These are phyloP conservation scores for Gossypium thurberi DNA, from an alignment of 345 rosid species.

Conservation along the genomic window DNA sequence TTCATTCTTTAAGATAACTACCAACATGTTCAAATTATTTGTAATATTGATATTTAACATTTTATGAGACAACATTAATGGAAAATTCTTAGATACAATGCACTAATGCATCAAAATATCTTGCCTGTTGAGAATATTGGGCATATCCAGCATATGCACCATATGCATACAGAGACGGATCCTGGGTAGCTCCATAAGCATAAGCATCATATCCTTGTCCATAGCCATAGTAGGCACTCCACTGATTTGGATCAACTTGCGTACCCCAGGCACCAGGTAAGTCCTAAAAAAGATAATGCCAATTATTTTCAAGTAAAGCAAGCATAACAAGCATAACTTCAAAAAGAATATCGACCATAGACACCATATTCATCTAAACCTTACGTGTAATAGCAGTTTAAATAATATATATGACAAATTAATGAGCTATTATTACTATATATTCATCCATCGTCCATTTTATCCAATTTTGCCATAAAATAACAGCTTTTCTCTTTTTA, in stretches of 20 bases:
- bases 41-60: neutral
- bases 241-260: slow-evolving; percentile 81
- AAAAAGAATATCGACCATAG: neutral
- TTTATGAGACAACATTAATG: neutral
- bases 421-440: neutral
- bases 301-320: slow-evolving; percentile 8
- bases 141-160: slow-evolving; percentile 84
- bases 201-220: slow-evolving; percentile 37
- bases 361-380: neutral
- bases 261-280: slow-evolving; percentile 45
- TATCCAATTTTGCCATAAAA: neutral
- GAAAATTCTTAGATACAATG: neutral
- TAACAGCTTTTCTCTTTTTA: neutral
- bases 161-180: slow-evolving; percentile 32
- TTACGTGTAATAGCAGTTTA: neutral
- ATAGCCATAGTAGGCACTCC: slow-evolving; percentile 88
- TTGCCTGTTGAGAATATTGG: slow-evolving; percentile 82
- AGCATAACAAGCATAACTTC: neutral
- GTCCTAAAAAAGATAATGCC: slow-evolving; percentile 41
- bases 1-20: neutral
- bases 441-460: neutral
- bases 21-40: slow-evolving; percentile 9
- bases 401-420: neutral
- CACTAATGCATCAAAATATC: neutral
- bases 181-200: neutral